These are phyloP conservation scores for Umbilicus rupestris DNA, from an alignment of 164 flowering plant species.

Conservation along the genomic window DNA sequence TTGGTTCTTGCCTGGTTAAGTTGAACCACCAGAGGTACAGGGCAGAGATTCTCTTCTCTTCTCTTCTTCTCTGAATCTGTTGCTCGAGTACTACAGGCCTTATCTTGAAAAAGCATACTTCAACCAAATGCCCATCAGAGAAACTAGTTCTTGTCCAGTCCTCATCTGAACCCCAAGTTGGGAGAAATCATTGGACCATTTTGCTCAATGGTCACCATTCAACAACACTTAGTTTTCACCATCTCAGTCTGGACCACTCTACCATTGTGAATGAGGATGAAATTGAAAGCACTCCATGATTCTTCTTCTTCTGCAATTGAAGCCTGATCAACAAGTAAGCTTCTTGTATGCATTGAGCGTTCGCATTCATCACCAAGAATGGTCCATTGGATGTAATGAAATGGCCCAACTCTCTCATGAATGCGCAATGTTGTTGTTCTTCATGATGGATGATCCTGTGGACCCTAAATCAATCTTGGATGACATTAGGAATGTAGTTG, in stretches of 20 bases:
- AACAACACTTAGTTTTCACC: neutral
- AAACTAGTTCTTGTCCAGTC: neutral
- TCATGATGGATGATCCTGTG: neutral
- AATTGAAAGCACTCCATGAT: neutral
- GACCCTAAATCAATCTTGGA: conserved; percentile 6
- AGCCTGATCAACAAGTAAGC: conserved; percentile 1
- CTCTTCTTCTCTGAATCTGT: too few relatives aligned
- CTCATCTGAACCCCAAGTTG: neutral
- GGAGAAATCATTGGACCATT: neutral
- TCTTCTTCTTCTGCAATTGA: neutral
- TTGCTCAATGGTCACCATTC: neutral
- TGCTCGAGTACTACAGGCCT: too few relatives aligned
- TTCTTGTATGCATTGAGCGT: neutral
- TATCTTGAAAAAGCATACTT: neutral
- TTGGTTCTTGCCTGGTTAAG: too few relatives aligned
- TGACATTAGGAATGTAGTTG: conserved; percentile 8
- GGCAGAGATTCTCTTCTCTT: too few relatives aligned
- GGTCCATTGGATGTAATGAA: conserved; percentile 1
- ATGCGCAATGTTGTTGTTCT: neutral
- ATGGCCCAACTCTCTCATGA: neutral
- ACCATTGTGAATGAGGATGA: neutral
- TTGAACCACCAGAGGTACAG: neutral
- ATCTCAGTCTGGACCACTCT: neutral
- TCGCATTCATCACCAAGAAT: neutral
- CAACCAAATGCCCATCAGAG: too few relatives aligned